phyloP scores from a whole-genome alignment of 148 eudicot species.

The Heliamphora exappendiculata region DNA sequence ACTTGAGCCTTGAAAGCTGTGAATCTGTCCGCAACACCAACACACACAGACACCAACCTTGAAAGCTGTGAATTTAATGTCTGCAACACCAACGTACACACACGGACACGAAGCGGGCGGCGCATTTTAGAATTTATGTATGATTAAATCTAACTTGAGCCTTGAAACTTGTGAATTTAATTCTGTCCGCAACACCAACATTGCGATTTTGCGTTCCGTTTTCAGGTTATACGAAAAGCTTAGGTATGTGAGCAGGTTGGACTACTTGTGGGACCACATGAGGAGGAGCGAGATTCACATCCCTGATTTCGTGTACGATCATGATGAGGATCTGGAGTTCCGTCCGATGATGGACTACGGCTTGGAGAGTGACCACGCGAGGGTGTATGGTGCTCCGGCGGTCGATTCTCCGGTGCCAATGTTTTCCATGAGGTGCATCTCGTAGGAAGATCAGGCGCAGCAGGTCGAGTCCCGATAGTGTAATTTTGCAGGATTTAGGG shows the following conservation, averaged over 20 bases:
- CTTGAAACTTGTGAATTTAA: neutral
- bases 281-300: constrained; percentile 52
- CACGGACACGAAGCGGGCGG: no score
- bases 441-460: constrained; percentile 14
- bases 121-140: constrained; percentile 3
- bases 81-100: no score
- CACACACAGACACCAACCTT: no score
- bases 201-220: neutral
- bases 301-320: constrained; percentile 58
- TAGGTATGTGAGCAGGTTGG: constrained; percentile 50
- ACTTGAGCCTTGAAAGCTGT: no score
- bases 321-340: constrained; percentile 64
- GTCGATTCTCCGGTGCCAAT: constrained; percentile 33
- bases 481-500: neutral
- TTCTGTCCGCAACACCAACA: no score
- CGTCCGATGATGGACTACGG: constrained; percentile 74
- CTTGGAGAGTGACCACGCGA: constrained; percentile 62
- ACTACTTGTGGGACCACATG: constrained; percentile 60
- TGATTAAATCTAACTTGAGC: neutral
- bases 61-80: no score
- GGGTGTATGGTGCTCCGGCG: constrained; percentile 42
- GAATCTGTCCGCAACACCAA: no score
- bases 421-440: constrained; percentile 59
- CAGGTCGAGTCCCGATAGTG: neutral
- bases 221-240: constrained; percentile 56